A percentile compares a stretch with the other conserved stretches of the same genome.
phyloP scores from a whole-genome alignment of 2,329 filamentous ascomycete genomes.

The Cladosporium sphaerospermum region DNA sequence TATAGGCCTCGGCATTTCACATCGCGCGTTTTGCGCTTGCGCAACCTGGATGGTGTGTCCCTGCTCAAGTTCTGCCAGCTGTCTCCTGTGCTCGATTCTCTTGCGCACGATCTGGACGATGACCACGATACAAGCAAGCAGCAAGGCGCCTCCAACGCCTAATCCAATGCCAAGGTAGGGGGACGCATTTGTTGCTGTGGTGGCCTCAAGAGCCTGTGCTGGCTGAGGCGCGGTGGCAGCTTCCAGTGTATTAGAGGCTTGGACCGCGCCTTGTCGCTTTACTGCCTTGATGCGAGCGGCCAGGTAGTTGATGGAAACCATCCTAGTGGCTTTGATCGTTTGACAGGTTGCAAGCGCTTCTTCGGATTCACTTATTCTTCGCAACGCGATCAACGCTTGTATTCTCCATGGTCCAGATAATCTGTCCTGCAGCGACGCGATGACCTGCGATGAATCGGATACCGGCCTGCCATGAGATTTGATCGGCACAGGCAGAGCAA shows the following conservation, averaged over 20 bases:
- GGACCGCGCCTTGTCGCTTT: slow-evolving; percentile 6
- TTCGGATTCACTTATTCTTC: neutral
- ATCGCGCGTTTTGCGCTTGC: neutral
- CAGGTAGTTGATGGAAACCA: neutral
- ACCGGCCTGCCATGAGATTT: neutral
- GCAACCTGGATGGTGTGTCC: slow-evolving; percentile 12
- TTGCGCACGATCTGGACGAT: slow-evolving; percentile 21
- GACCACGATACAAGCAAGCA: slow-evolving; percentile 22
- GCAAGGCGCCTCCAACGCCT: slow-evolving; percentile 22
- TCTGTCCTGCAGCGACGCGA: neutral
- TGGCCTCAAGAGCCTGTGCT: neutral
- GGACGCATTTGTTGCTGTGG: slow-evolving; percentile 8
- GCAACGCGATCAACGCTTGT: neutral
- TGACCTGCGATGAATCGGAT: neutral
- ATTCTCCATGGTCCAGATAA: neutral
- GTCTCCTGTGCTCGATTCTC: slow-evolving; percentile 20
- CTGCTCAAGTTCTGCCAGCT: slow-evolving; percentile 23
- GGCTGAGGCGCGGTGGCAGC: neutral
- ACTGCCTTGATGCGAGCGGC: slow-evolving; percentile 1
- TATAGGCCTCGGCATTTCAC: slow-evolving; percentile 13
- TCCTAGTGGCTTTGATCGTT: neutral
- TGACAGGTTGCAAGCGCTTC: neutral
- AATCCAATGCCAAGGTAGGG: slow-evolving; percentile 24
- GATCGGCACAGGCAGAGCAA: neutral
- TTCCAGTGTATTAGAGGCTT: slow-evolving; percentile 12